Evolutionary conservation across 768 basidiomycete species (phyloP).

Genomic region (Rhizopogon vinicolor): DNA sequence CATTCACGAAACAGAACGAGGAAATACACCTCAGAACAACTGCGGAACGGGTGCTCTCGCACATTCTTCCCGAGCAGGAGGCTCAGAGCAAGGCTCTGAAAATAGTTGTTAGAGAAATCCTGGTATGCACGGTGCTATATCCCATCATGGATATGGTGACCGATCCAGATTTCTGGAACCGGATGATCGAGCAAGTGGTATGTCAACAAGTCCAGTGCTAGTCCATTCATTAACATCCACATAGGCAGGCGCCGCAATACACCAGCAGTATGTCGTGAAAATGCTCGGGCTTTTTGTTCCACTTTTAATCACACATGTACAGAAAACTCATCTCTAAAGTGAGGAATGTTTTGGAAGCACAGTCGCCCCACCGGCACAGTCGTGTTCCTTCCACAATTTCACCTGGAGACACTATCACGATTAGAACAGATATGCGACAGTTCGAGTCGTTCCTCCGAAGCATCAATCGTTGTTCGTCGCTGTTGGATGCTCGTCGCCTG

Average conservation of each 20-base stretch:
- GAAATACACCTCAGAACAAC: slow-evolving; percentile 77
- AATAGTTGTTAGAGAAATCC: slow-evolving; percentile 76
- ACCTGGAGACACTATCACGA: slow-evolving; percentile 70
- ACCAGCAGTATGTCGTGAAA: slow-evolving; percentile 47
- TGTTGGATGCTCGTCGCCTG: slow-evolving; percentile 84
- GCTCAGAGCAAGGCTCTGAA: slow-evolving; percentile 62
- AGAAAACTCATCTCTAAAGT: slow-evolving; percentile 88
- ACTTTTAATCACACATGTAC: slow-evolving; percentile 2
- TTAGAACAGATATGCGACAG: slow-evolving; percentile 73
- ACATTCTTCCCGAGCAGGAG: slow-evolving; percentile 75
- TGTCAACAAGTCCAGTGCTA: slow-evolving; percentile 25
- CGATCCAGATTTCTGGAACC: slow-evolving; percentile 98
- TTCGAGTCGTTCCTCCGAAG: slow-evolving; percentile 91
- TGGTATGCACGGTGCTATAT: slow-evolving; percentile 75
- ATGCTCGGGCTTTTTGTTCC: background rate
- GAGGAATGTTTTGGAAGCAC: slow-evolving; percentile 77
- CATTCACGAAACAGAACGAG: slow-evolving; percentile 86
- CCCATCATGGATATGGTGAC: slow-evolving; percentile 90
- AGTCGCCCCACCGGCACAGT: slow-evolving; percentile 54
- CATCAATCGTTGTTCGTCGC: slow-evolving; percentile 74
- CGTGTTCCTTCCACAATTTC: slow-evolving; percentile 36
- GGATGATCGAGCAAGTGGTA: slow-evolving; percentile 86
- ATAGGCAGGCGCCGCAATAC: slow-evolving; percentile 65
- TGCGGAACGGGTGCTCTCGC: slow-evolving; percentile 66
- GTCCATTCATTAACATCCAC: background rate